Percentiles rank a stretch among this genome's conserved stretches.
These are phyloP conservation scores for Amanita subjunquillea DNA, from an alignment of 768 basidiomycete species.

Conservation along the genomic window DNA sequence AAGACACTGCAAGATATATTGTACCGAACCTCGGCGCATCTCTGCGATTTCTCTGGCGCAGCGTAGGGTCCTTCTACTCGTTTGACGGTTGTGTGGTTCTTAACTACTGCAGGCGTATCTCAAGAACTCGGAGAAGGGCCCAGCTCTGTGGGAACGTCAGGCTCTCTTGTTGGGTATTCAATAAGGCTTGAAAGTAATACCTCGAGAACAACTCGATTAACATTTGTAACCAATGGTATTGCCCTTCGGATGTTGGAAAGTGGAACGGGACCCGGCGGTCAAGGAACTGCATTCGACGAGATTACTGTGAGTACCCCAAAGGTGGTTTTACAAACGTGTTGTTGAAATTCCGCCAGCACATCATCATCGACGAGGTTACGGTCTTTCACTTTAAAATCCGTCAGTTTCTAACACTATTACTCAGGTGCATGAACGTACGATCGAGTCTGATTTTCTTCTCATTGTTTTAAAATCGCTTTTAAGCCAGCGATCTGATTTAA, in stretches of 20 bases:
- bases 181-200: constrained; percentile 88
- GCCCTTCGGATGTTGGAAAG: constrained; percentile 95
- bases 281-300: constrained; percentile 83
- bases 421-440: constrained; percentile 90
- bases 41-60: constrained; percentile 94
- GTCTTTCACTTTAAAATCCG: background rate
- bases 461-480: constrained; percentile 86
- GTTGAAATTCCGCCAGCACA: constrained; percentile 45
- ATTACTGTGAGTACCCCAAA: constrained; percentile 57
- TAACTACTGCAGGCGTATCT: constrained; percentile 49
- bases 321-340: constrained; percentile 1
- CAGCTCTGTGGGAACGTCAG: constrained; percentile 63
- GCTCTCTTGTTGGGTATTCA: constrained; percentile 87
- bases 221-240: constrained; percentile 91
- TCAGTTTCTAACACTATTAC: background rate
- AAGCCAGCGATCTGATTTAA: constrained; percentile 69
- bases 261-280: constrained; percentile 56
- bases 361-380: constrained; percentile 86
- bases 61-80: constrained; percentile 25
- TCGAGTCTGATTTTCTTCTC: constrained; percentile 94
- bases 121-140: constrained; percentile 82
- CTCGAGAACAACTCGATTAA: constrained; percentile 64
- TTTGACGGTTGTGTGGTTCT: constrained; percentile 1
- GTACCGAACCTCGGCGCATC: constrained; percentile 92
- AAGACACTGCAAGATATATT: constrained; percentile 80